Conservation (phyloP, 305 asterid species). For the Plantago lanceolata region DNA sequence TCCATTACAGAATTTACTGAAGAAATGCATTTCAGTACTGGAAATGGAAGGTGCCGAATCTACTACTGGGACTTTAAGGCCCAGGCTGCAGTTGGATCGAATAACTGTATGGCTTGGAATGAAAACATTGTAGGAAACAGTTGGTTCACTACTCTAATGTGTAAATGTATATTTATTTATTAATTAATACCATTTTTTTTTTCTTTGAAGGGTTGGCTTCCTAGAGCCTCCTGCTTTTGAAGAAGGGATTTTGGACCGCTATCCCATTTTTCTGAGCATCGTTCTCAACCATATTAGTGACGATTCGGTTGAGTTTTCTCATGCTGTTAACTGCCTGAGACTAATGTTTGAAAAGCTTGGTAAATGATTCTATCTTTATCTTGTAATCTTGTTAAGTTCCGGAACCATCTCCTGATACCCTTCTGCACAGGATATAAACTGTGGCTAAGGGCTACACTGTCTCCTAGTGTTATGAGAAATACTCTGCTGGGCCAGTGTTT, state of each 20-base stretch:
- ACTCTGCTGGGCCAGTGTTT: slow-evolving; percentile 97
- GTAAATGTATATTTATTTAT: slow-evolving; percentile 24
- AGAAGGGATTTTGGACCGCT: slow-evolving; percentile 92
- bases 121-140: slow-evolving; percentile 90
- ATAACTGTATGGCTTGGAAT: slow-evolving; percentile 97
- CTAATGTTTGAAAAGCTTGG: slow-evolving; percentile 95
- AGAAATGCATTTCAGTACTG: slow-evolving; percentile 68
- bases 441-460: slow-evolving; percentile 90
- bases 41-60: slow-evolving; percentile 59
- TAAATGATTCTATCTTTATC: slow-evolving; percentile 34
- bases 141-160: slow-evolving; percentile 36
- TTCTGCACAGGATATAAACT: slow-evolving; percentile 77
- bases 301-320: slow-evolving; percentile 88
- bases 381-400: slow-evolving; percentile 21
- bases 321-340: slow-evolving; percentile 90
- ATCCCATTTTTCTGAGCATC: slow-evolving; percentile 90
- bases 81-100: slow-evolving; percentile 85
- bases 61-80: slow-evolving; percentile 54
- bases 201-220: slow-evolving; percentile 81
- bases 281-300: slow-evolving; percentile 93
- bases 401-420: slow-evolving; percentile 21
- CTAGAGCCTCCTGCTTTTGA: slow-evolving; percentile 96
- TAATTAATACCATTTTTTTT: slow-evolving; percentile 33
- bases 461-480: slow-evolving; percentile 96
- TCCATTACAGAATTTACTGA: slow-evolving; percentile 82